These are phyloP conservation scores for Dryas integrifolia DNA, from an alignment of 331 rosid species.

Conservation along the genomic window DNA sequence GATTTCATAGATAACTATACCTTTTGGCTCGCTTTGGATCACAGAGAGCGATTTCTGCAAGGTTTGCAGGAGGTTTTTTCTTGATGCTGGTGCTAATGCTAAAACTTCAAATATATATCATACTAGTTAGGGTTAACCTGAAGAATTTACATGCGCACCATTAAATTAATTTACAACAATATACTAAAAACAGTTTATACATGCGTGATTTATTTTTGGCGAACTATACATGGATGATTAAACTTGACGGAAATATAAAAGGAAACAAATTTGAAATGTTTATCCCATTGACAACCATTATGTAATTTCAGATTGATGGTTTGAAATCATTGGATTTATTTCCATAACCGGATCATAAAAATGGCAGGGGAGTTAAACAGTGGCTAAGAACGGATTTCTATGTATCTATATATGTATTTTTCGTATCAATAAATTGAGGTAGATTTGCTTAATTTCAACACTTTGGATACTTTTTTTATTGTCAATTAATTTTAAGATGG, in stretches of 20 bases:
- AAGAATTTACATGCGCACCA: too few relatives aligned
- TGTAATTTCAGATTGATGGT: background rate
- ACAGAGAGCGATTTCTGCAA: background rate
- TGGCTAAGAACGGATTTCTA: background rate
- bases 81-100: background rate
- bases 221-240: too few relatives aligned
- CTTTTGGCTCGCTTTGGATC: slow-evolving; percentile 17
- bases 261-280: background rate
- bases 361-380: background rate
- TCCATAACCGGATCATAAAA: background rate
- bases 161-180: too few relatives aligned
- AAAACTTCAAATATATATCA: too few relatives aligned
- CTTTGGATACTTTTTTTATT: too few relatives aligned
- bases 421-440: too few relatives aligned
- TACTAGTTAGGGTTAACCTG: too few relatives aligned
- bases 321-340: background rate
- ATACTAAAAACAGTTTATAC: too few relatives aligned
- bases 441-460: too few relatives aligned
- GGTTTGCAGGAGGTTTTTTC: background rate
- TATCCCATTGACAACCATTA: background rate
- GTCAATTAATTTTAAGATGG: too few relatives aligned
- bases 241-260: too few relatives aligned
- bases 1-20: background rate
- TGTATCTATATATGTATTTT: background rate
- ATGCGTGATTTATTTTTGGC: too few relatives aligned